Percentiles rank a stretch among this genome's conserved stretches.
phyloP scores from a whole-genome alignment of 768 basidiomycete genomes.

The Baorangia bicolor region DNA sequence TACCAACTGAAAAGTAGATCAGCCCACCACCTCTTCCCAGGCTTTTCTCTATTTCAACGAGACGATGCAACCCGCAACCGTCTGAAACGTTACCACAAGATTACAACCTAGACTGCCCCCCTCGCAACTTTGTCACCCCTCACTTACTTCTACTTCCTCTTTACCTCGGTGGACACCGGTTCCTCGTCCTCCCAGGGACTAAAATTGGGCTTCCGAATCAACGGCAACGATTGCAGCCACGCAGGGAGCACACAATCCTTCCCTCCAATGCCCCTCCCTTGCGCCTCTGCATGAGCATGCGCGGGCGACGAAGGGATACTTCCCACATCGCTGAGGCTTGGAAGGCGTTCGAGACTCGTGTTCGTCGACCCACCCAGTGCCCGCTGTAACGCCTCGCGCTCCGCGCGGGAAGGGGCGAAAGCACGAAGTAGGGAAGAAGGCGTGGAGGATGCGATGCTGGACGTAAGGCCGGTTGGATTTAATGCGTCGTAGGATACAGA shows the following conservation, averaged over 20 bases:
- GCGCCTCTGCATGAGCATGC: constrained; percentile 43
- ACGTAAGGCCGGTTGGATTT: constrained; percentile 56
- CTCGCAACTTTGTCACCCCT: neutral
- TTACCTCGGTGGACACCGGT: constrained; percentile 18
- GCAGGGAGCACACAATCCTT: constrained; percentile 47
- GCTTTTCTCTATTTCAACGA: constrained; percentile 12
- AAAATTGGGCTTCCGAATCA: constrained; percentile 68
- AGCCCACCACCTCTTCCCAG: constrained; percentile 17
- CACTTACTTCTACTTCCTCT: constrained; percentile 21
- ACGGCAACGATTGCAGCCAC: constrained; percentile 68
- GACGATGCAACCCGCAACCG: constrained; percentile 14
- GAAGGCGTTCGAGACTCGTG: constrained; percentile 72
- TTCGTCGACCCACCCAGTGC: constrained; percentile 74
- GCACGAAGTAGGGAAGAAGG: constrained; percentile 63
- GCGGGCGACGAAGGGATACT: constrained; percentile 70
- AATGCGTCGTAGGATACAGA: constrained; percentile 47
- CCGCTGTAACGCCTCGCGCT: constrained; percentile 81
- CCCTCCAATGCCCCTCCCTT: constrained; percentile 19
- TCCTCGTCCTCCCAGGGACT: constrained; percentile 85
- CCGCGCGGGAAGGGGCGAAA: constrained; percentile 85
- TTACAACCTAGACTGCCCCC: constrained; percentile 1
- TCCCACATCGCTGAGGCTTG: constrained; percentile 74
- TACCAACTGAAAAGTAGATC: constrained; percentile 25
- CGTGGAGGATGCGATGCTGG: constrained; percentile 41
- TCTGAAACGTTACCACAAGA: constrained; percentile 11